Base-by-base conservation (phyloP, 75 land plant species). In the Ceratopteris richardii region DNA sequence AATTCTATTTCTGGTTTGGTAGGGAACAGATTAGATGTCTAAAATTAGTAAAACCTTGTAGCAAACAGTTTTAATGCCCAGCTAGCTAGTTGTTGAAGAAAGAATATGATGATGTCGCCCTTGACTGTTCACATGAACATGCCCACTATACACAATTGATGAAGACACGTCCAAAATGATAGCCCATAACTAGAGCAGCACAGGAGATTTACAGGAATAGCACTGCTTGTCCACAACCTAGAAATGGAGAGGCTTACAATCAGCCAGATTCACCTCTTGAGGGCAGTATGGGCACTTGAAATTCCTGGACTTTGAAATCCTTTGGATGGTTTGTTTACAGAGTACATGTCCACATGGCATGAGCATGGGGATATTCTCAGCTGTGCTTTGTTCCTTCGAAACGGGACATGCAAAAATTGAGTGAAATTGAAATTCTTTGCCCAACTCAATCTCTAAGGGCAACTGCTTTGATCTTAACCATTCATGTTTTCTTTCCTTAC, bases 271-370 rank as follows among this genome's bases (percentile, higher is more conserved):
- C 2, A 76, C 42, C 52, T 86, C 92, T 2, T 44, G 0, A 0
- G 91, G 96, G 59, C 96, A 90, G 40, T 90, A 91, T 0, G 97
- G 97, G 69, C 97, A 91, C 68, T 91, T 91, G 77, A 91, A 91
- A 23, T 72, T 29, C 30, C 75, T 61, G 29, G 73, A 62, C 68
- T 91, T 88, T 2, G 95, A 80, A 29, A 87, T 67, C 78, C 84
- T 87, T 40, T 56, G 51, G 12, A 91, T 79, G 7, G 97, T 82
- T 51, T 88, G 94, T 71, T 79, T 84, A 73, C 86, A 91, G 23
- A 91, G 79, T 3, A 84, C 97, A 62, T 91, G 97, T 25, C 94
- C 94, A 63, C 97, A 91, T 0, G 75, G 67, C 88, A 91, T 74
- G 61, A 87, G 51, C 89, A 88, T 91, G 1, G 97, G 95, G 1